Percentiles rank a stretch among this genome's conserved stretches.
Evolutionary conservation across 1,284 basidiomycete genomes (phyloP).

Genomic region (Puccinia triticina): DNA sequence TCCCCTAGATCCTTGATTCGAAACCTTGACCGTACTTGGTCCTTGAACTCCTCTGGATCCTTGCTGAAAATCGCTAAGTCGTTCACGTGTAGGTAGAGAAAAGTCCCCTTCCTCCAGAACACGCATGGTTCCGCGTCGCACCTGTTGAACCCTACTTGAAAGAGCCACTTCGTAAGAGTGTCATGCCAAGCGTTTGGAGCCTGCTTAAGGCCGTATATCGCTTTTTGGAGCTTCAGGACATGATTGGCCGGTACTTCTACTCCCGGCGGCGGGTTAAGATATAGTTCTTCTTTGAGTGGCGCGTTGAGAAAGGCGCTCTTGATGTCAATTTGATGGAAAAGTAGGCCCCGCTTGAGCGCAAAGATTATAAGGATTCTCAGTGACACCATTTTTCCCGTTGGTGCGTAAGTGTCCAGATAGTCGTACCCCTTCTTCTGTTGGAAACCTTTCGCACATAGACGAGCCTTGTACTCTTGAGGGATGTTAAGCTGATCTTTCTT

Average conservation of each 20-base stretch:
- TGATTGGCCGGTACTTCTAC: neutral
- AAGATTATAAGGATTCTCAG: constrained; percentile 3
- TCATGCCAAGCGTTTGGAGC: neutral
- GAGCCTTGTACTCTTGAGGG: neutral
- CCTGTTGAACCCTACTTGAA: neutral
- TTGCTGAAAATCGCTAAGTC: constrained; percentile 1
- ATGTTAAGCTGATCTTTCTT: neutral
- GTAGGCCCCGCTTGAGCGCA: neutral
- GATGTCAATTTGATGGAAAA: neutral
- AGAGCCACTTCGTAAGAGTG: neutral
- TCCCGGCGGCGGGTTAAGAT: neutral
- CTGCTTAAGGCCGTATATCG: neutral
- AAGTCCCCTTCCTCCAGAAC: constrained; percentile 7
- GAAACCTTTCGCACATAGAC: neutral
- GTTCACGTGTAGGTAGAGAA: neutral
- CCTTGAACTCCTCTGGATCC: neutral
- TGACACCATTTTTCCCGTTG: neutral
- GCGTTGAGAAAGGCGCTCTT: neutral
- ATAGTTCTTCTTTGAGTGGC: neutral
- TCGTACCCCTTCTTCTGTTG: neutral
- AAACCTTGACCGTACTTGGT: neutral
- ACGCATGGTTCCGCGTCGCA: neutral
- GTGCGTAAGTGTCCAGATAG: neutral
- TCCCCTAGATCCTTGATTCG: neutral
- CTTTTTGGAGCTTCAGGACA: neutral